A percentile compares a stretch with the other conserved stretches of the same genome.
These are phyloP conservation scores for Garcileccinum viscosum DNA, from an alignment of 1,284 basidiomycete genomes.

Conservation along the genomic window DNA sequence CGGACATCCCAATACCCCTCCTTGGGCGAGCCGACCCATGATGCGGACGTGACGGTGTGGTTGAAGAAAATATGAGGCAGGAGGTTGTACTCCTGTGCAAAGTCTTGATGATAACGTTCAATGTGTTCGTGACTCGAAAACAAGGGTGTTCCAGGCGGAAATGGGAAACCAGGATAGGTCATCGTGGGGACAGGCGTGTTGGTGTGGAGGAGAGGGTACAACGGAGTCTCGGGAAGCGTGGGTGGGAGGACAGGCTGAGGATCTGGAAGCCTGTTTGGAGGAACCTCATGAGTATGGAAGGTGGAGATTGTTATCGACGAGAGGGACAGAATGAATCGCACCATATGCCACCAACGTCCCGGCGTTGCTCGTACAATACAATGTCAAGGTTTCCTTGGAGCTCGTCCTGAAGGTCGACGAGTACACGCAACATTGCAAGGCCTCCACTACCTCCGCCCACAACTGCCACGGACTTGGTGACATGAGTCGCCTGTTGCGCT, in stretches of 20 bases:
- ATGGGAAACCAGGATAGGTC: constrained; percentile 60
- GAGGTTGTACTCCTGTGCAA: constrained; percentile 47
- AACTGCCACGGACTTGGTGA: constrained; percentile 56
- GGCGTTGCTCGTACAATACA: constrained; percentile 57
- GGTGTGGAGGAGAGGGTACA: constrained; percentile 60
- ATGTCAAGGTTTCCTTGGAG: constrained; percentile 49
- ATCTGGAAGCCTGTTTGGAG: constrained; percentile 49
- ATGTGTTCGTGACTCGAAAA: constrained; percentile 56
- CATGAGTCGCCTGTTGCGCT: constrained; percentile 12
- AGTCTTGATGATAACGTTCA: constrained; percentile 53
- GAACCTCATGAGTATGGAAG: neutral
- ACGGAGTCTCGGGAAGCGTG: constrained; percentile 56
- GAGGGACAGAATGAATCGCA: constrained; percentile 22
- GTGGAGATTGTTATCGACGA: neutral
- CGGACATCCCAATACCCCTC: constrained; percentile 53
- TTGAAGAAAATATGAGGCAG: constrained; percentile 49
- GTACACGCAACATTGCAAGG: constrained; percentile 55
- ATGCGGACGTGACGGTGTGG: constrained; percentile 50
- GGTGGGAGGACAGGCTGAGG: constrained; percentile 48
- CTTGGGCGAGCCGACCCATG: constrained; percentile 50
- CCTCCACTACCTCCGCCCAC: constrained; percentile 61
- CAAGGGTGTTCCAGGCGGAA: constrained; percentile 53
- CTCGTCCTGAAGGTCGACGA: constrained; percentile 53
- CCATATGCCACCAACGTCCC: constrained; percentile 60
- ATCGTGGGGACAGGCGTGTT: constrained; percentile 61